Evolutionary conservation across 78 protist species (phyloP).

Genomic region (Dictyostelium discoideum): DNA sequence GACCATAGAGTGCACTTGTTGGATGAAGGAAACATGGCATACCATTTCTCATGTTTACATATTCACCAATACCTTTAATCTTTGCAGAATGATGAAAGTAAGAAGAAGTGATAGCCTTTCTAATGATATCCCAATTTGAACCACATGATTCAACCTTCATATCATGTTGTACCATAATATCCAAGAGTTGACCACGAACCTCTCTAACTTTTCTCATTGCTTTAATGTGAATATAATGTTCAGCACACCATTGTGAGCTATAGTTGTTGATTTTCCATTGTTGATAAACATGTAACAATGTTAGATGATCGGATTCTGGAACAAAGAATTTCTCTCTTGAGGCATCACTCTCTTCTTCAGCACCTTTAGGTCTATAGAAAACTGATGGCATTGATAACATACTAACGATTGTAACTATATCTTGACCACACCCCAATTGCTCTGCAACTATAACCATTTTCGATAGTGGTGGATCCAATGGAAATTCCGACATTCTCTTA

Average conservation of each 20-base stretch:
- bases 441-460: constrained; percentile 92
- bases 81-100: constrained; percentile 95
- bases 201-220: constrained; percentile 90
- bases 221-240: constrained; percentile 95
- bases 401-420: constrained; percentile 93
- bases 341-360: constrained; percentile 92
- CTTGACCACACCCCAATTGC: constrained; percentile 81
- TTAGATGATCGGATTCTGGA: constrained; percentile 98
- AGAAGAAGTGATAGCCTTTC: constrained; percentile 92
- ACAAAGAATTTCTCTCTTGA: constrained; percentile 95
- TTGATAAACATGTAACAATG: constrained; percentile 95
- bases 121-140: constrained; percentile 93
- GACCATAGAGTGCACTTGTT: constrained; percentile 93
- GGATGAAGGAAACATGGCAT: constrained; percentile 98
- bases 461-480: constrained; percentile 98
- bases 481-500: constrained; percentile 93
- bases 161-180: constrained; percentile 86
- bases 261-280: constrained; percentile 90
- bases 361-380: constrained; percentile 95
- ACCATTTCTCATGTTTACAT: constrained; percentile 97
- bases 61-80: constrained; percentile 95
- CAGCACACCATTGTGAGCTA: constrained; percentile 92
- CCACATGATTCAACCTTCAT: constrained; percentile 84
- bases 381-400: constrained; percentile 94
- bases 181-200: constrained; percentile 95